Evolutionary conservation across 2,329 filamentous ascomycete species (phyloP), one percentile per base, ranked within the genome.

Genomic region (Trichothecium sympodiale): DNA sequence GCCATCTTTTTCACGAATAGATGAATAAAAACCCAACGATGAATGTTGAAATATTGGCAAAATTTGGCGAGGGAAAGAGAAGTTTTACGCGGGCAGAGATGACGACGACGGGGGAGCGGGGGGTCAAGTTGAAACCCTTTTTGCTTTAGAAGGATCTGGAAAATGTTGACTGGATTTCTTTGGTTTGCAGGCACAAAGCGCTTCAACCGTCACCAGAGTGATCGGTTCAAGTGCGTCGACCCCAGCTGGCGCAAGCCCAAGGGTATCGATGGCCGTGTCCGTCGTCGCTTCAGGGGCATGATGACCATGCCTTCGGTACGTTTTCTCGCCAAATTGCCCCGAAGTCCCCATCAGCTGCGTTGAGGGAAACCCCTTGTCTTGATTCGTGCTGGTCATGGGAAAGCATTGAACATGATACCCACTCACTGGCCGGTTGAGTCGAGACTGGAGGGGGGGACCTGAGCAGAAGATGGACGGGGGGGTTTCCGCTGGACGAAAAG

Each of bases 251-350:
- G 91, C 72, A 98, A 96, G 79, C 91, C 91, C 54, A 98, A 98
- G 85, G 91, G 91, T 86, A 98, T 98, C 69, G 91, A 98, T 74
- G 94, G 88, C 76, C 75, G 84, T 60, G 89, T 98, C 64, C 84
- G 91, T 65, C 80, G 91, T 77, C 85, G 91, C 54, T 98, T 98
- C 78, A 87, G 85, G 71, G 86, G 91, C 61, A 85, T 84, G 71
- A 82, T 83, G 68, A 78, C 80, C 60, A 96, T 98, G 89, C 91
- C 91, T 70, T 94, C 87, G 76, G 89, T 95, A 88, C 64, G 85
- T 78, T 49, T 28, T 39, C 16, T 18, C 17, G 6, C 20, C 20
- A 25, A n/a, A n/a, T n/a, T n/a, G n/a, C n/a, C n/a, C n/a, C n/a
- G n/a, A n/a, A n/a, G n/a, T n/a, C n/a, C 34, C 33, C 27, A 34